phyloP scores from a whole-genome alignment of 352 stramenopile species.

The Synura sp. region DNA sequence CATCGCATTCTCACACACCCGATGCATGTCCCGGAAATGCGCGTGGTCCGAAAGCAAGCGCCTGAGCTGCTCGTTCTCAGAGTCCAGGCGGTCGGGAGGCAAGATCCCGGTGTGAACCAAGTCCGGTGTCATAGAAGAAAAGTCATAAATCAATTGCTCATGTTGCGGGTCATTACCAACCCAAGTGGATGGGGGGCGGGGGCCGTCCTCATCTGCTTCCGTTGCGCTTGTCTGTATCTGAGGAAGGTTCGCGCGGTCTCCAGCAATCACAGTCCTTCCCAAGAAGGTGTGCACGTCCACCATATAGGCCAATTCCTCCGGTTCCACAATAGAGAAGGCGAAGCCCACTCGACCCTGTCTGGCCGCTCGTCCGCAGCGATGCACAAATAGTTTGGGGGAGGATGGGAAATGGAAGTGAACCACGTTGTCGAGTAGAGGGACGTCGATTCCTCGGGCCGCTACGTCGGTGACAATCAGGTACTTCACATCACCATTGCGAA shows the following conservation, averaged over 20 bases:
- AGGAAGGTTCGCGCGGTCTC: not conserved
- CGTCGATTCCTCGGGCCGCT: slow-evolving; percentile 86
- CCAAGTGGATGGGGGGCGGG: too few species aligned
- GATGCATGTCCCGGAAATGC: slow-evolving; percentile 46
- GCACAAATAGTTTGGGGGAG: slow-evolving; percentile 85
- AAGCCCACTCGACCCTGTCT: slow-evolving; percentile 61
- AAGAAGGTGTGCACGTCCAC: slow-evolving; percentile 69
- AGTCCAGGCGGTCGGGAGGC: slow-evolving; percentile 77
- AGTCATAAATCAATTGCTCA: slow-evolving; percentile 63
- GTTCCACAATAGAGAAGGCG: slow-evolving; percentile 60
- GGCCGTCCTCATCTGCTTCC: not conserved
- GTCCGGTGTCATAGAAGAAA: slow-evolving; percentile 85
- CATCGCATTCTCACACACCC: slow-evolving; percentile 90
- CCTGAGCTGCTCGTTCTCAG: slow-evolving; percentile 89
- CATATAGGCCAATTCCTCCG: slow-evolving; percentile 97
- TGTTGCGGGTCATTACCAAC: not conserved
- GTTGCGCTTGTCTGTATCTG: not conserved
- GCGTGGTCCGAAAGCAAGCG: slow-evolving; percentile 70
- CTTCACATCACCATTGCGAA: slow-evolving; percentile 67
- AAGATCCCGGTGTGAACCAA: slow-evolving; percentile 96
- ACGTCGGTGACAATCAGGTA: slow-evolving; percentile 90
- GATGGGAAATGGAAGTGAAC: slow-evolving; percentile 91
- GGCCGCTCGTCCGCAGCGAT: slow-evolving; percentile 90
- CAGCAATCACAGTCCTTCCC: slow-evolving; percentile 25
- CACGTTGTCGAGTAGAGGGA: slow-evolving; percentile 92